Percentiles rank a stretch among this genome's conserved stretches.
Evolutionary conservation across 2,329 filamentous ascomycete genomes (phyloP).

Genomic region (Talaromyces sp.): DNA sequence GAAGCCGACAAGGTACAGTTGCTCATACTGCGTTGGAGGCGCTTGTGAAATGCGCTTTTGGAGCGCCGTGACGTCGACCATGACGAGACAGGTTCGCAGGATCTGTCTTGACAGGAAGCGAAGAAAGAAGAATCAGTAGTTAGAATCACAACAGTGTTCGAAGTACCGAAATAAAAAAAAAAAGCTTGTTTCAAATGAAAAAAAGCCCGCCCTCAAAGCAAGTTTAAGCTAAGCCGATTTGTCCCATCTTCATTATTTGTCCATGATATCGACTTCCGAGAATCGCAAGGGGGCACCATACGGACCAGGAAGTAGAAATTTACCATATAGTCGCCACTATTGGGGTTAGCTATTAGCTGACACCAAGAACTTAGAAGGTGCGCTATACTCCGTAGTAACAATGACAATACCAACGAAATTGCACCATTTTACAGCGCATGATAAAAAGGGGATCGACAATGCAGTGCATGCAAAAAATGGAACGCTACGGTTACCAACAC

Average conservation of each 20-base stretch:
- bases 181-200: neutral
- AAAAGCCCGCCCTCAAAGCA: neutral
- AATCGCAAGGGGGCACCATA: neutral
- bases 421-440: neutral
- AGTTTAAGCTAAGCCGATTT: neutral
- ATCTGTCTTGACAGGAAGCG: neutral
- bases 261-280: neutral
- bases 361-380: neutral
- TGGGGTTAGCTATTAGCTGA: neutral
- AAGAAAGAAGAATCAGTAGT: neutral
- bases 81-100: neutral
- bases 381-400: neutral
- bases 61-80: neutral
- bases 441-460: neutral
- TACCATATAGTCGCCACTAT: neutral
- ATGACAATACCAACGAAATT: neutral
- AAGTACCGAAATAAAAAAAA: neutral
- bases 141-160: neutral
- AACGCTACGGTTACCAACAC: neutral
- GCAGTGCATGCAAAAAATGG: neutral
- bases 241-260: neutral
- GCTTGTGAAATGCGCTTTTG: conserved; percentile 5
- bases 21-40: conserved; percentile 36
- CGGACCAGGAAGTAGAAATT: neutral
- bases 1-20: conserved; percentile 11